These are phyloP conservation scores for Talaromyces sp. DNA, from an alignment of 2,329 filamentous ascomycete genomes.

Conservation along the genomic window DNA sequence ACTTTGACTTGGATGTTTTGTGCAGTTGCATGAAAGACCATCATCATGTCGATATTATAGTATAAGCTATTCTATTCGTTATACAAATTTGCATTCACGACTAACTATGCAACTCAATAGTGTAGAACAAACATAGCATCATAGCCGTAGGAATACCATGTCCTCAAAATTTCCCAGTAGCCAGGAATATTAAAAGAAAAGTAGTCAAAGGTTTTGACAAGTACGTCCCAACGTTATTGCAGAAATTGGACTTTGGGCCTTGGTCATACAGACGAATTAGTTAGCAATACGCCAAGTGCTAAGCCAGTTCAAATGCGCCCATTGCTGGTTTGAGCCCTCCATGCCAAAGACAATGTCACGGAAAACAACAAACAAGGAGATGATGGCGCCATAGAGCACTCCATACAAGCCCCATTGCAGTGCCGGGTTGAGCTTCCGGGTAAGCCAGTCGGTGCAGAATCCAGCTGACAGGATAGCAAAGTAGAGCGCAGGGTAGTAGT, in stretches of 20 bases:
- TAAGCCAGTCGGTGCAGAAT: slow-evolving; percentile 82
- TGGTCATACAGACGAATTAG: slow-evolving; percentile 14
- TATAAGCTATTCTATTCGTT: slow-evolving; percentile 1
- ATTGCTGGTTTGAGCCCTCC: slow-evolving; percentile 76
- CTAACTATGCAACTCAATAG: not conserved
- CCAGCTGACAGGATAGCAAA: slow-evolving; percentile 88
- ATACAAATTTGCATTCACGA: not conserved
- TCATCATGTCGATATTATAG: slow-evolving; percentile 1
- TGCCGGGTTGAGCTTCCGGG: slow-evolving; percentile 59
- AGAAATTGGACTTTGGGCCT: not conserved
- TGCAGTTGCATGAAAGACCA: not conserved
- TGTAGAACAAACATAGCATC: not conserved
- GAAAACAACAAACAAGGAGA: slow-evolving; percentile 84
- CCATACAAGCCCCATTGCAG: slow-evolving; percentile 67
- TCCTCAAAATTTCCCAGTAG: not conserved
- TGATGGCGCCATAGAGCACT: slow-evolving; percentile 65
- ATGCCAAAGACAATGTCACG: slow-evolving; percentile 95
- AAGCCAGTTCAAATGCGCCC: slow-evolving; percentile 92
- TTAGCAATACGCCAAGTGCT: slow-evolving; percentile 79
- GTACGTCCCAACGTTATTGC: not conserved
- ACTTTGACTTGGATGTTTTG: not conserved
- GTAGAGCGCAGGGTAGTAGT: slow-evolving; percentile 98
- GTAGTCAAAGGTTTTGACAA: not conserved
- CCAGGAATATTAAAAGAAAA: not conserved
- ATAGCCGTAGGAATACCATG: not conserved